Conservation (phyloP, 495 filamentous ascomycete genomes). For the Penicillium bovifimosum region DNA sequence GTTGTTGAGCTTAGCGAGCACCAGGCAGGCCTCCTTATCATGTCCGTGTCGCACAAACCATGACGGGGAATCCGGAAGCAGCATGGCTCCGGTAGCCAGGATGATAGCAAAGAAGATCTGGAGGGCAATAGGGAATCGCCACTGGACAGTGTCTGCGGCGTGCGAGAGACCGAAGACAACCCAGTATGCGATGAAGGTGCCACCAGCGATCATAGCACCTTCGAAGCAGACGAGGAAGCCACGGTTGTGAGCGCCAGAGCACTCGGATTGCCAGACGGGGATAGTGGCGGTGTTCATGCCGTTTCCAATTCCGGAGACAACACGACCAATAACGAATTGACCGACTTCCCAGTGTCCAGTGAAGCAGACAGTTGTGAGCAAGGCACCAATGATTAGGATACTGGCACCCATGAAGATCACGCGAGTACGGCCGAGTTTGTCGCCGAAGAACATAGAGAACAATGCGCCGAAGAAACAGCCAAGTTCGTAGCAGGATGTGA, state of each 20-base stretch:
- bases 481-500: slow-evolving; percentile 78
- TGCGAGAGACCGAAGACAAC: slow-evolving; percentile 43
- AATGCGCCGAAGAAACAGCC: slow-evolving; percentile 72
- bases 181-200: slow-evolving; percentile 35
- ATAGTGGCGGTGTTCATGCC: slow-evolving; percentile 72
- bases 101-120: slow-evolving; percentile 38
- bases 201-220: slow-evolving; percentile 29
- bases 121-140: slow-evolving; percentile 46
- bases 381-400: slow-evolving; percentile 70
- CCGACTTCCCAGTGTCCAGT: slow-evolving; percentile 41
- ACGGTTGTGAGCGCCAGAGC: slow-evolving; percentile 64
- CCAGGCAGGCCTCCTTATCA: slow-evolving; percentile 7
- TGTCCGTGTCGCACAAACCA: slow-evolving; percentile 9
- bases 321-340: slow-evolving; percentile 69
- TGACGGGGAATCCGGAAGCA: slow-evolving; percentile 32
- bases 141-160: slow-evolving; percentile 31
- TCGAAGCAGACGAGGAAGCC: slow-evolving; percentile 42
- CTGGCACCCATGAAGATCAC: slow-evolving; percentile 55
- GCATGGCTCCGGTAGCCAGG: slow-evolving; percentile 20
- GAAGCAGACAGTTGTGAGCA: slow-evolving; percentile 58
- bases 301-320: slow-evolving; percentile 68
- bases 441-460: slow-evolving; percentile 61
- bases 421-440: slow-evolving; percentile 61
- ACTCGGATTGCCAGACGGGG: slow-evolving; percentile 73
- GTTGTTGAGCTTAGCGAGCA: slow-evolving; percentile 8